Conservation (phyloP, 208 protist species). For the Phytomonas francai region DNA sequence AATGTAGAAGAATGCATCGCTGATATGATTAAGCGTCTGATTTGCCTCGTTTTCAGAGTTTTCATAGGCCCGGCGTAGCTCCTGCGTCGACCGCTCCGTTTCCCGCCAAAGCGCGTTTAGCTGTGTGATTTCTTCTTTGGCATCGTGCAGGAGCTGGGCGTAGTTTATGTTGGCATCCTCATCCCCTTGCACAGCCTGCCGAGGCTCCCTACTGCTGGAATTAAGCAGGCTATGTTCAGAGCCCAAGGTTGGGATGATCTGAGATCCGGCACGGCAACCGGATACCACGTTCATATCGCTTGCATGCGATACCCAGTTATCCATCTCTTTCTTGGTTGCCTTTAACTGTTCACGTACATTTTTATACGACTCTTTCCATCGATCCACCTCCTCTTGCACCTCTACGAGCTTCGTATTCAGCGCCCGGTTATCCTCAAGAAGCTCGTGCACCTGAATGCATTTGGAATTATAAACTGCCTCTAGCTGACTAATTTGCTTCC, state of each 20-base stretch:
- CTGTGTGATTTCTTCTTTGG: conserved; percentile 46
- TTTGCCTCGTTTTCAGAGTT: conserved; percentile 70
- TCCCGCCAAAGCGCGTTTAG: conserved; percentile 77
- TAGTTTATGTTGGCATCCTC: neutral
- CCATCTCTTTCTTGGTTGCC: conserved; percentile 22
- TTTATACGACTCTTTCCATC: conserved; percentile 35
- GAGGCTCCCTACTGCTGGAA: neutral
- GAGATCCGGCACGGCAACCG: too few species aligned
- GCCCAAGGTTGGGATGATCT: too few species aligned
- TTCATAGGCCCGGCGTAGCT: conserved; percentile 63
- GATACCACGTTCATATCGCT: neutral
- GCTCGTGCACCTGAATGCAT: conserved; percentile 72
- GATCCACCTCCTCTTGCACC: conserved; percentile 57
- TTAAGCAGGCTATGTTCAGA: too few species aligned
- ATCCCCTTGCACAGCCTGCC: conserved; percentile 4
- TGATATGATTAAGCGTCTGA: conserved; percentile 64
- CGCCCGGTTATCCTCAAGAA: conserved; percentile 56
- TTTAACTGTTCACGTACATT: too few species aligned
- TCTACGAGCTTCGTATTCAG: conserved; percentile 31
- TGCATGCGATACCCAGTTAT: conserved; percentile 16
- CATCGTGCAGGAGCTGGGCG: conserved; percentile 33
- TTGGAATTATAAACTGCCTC: conserved; percentile 81
- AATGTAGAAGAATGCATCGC: conserved; percentile 76
- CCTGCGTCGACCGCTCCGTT: conserved; percentile 76
- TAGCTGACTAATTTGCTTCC: conserved; percentile 69